Evolutionary conservation across 169 alveolate species (phyloP).

Genomic region (Plasmodium yoelii): DNA sequence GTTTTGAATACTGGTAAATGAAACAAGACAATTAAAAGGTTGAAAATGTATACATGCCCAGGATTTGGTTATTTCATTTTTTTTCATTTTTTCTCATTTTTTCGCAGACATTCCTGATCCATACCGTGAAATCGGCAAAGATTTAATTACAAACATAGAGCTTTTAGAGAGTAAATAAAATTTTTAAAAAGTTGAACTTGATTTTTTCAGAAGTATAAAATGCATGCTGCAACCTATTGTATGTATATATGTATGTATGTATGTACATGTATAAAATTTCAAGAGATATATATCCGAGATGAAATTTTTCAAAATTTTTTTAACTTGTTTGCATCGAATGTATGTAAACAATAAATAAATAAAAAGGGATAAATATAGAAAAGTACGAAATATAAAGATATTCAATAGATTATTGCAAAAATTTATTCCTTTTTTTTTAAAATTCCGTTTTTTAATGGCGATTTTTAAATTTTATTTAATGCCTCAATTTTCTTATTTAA

Average conservation of each 20-base stretch:
- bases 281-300: neutral
- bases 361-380: neutral
- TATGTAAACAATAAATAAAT: neutral
- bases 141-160: constrained; percentile 20
- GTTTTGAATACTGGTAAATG: constrained; percentile 15
- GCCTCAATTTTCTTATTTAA: constrained; percentile 56
- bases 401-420: too few relatives aligned
- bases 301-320: too few relatives aligned
- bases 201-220: too few relatives aligned
- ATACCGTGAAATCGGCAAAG: constrained; percentile 51
- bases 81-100: neutral
- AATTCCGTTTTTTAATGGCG: too few relatives aligned
- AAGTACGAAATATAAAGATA: neutral
- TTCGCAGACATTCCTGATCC: constrained; percentile 48
- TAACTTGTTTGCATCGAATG: too few relatives aligned
- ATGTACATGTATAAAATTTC: neutral
- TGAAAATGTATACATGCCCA: neutral
- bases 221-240: neutral
- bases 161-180: too few relatives aligned
- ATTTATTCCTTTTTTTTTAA: too few relatives aligned
- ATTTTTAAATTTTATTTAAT: constrained; percentile 32
- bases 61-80: neutral
- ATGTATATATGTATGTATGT: constrained; percentile 18
- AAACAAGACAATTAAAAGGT: neutral
- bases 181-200: too few relatives aligned